Conservation (phyloP, 2,329 filamentous ascomycete species). For the Trichoderma simmonsii region DNA sequence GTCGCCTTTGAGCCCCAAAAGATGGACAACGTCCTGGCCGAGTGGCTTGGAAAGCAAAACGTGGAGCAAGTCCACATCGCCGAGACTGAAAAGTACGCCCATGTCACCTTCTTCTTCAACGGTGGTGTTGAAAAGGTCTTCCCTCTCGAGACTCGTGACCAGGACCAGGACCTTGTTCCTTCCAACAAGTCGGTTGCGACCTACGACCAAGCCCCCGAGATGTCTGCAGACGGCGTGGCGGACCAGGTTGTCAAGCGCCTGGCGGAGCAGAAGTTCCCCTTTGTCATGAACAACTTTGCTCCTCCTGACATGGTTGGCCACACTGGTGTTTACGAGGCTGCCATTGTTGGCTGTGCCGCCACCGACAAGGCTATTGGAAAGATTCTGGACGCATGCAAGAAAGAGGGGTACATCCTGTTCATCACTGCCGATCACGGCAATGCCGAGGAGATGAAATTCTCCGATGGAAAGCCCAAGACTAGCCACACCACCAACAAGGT, state of each 20-base stretch:
- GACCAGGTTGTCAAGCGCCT: constrained; percentile 88
- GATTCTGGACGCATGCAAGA: constrained; percentile 91
- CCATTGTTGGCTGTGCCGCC: constrained; percentile 76
- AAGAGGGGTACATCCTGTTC: constrained; percentile 89
- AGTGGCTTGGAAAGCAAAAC: constrained; percentile 88
- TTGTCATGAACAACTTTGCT: constrained; percentile 99
- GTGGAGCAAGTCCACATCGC: constrained; percentile 94
- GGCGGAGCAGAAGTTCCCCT: constrained; percentile 80
- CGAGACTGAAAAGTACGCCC: constrained; percentile 98
- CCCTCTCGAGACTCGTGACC: constrained; percentile 84
- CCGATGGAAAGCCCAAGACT: constrained; percentile 94
- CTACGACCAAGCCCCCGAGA: constrained; percentile 91
- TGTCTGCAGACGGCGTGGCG: constrained; percentile 89
- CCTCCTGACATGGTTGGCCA: constrained; percentile 99
- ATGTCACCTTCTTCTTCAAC: constrained; percentile 99
- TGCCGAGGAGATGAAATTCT: constrained; percentile 97
- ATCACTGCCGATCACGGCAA: constrained; percentile 97
- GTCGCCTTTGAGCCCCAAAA: constrained; percentile 90
- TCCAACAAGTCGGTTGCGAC: constrained; percentile 89
- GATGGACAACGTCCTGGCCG: constrained; percentile 97
- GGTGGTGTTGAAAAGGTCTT: constrained; percentile 97
- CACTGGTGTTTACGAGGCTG: constrained; percentile 95
- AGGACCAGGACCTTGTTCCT: constrained; percentile 72
- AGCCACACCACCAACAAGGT: constrained; percentile 98
- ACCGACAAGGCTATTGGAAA: constrained; percentile 93